Conservation (phyloP, 2,329 filamentous ascomycete genomes). For the Penicillium hesseltinei region DNA sequence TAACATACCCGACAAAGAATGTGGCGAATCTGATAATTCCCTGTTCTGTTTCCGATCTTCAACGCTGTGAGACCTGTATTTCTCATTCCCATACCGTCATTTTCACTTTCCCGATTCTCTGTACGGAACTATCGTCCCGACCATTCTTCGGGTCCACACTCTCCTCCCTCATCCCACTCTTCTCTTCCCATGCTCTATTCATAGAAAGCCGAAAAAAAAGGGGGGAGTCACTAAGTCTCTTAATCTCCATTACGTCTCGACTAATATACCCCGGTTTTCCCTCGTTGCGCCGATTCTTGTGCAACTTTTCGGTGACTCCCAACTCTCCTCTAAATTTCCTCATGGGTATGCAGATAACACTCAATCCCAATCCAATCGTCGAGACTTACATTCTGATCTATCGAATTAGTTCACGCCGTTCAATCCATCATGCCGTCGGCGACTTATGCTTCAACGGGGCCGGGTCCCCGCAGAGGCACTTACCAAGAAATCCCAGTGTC, state of each 20-base stretch:
- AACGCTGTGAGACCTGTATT: background rate
- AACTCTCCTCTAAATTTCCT: background rate
- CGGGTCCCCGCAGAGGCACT: slow-evolving; percentile 24
- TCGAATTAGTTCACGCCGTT: slow-evolving; percentile 32
- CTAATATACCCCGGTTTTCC: background rate
- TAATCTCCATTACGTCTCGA: background rate
- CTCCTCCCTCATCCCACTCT: slow-evolving; percentile 7
- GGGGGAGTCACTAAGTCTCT: background rate
- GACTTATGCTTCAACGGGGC: slow-evolving; percentile 23
- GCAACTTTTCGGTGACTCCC: background rate
- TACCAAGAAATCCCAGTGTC: slow-evolving; percentile 37
- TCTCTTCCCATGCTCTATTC: background rate
- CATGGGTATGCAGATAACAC: slow-evolving; percentile 1
- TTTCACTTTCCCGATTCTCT: background rate
- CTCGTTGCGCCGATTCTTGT: background rate
- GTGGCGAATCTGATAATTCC: slow-evolving; percentile 14
- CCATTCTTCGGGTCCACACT: slow-evolving; percentile 8
- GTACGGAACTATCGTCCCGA: slow-evolving; percentile 5
- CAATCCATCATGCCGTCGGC: slow-evolving; percentile 27
- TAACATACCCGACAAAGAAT: slow-evolving; percentile 8
- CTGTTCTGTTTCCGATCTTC: slow-evolving; percentile 1
- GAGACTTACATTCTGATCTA: background rate
- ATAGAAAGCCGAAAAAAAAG: background rate
- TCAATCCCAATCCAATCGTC: background rate
- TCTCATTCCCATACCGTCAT: slow-evolving; percentile 4